Evolutionary conservation across 305 asterid genomes (phyloP).

Genomic region (Solanum aculeatissimum): DNA sequence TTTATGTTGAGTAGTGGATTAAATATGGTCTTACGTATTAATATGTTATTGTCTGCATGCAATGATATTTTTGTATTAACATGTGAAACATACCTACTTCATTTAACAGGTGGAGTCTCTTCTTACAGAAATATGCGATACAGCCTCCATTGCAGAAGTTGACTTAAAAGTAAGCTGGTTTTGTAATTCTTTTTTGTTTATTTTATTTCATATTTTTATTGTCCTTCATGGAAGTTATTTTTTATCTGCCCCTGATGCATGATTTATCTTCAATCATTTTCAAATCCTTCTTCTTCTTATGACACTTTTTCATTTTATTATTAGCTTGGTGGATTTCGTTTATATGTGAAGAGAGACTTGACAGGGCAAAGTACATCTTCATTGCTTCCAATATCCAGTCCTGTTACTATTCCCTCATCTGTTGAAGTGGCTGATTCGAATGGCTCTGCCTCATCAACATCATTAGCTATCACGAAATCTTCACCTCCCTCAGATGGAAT

Average conservation of each 20-base stretch:
- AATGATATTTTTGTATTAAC: neutral
- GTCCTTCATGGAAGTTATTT: neutral
- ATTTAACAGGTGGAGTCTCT: constrained; percentile 73
- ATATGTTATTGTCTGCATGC: neutral
- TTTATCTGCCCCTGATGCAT: neutral
- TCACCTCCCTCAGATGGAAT: constrained; percentile 28
- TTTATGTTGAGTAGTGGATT: neutral
- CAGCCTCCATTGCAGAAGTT: constrained; percentile 80
- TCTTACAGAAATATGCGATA: constrained; percentile 54
- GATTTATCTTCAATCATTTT: neutral
- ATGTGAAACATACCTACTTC: neutral
- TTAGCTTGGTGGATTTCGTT: constrained; percentile 67
- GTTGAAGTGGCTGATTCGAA: constrained; percentile 37
- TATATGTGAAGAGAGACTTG: constrained; percentile 52
- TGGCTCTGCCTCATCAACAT: constrained; percentile 56
- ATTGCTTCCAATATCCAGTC: constrained; percentile 41
- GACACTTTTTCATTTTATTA: constrained; percentile 1
- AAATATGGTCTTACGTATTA: neutral
- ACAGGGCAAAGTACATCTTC: constrained; percentile 31
- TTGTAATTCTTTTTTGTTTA: neutral
- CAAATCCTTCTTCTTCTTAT: neutral
- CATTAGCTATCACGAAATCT: constrained; percentile 45
- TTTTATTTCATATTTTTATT: neutral
- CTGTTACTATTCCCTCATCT: constrained; percentile 23
- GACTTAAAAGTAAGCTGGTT: constrained; percentile 59